Percentiles rank a stretch among this genome's conserved stretches.
Evolutionary conservation across 305 asterid species (phyloP).

Genomic region (Ilex paraguariensis): DNA sequence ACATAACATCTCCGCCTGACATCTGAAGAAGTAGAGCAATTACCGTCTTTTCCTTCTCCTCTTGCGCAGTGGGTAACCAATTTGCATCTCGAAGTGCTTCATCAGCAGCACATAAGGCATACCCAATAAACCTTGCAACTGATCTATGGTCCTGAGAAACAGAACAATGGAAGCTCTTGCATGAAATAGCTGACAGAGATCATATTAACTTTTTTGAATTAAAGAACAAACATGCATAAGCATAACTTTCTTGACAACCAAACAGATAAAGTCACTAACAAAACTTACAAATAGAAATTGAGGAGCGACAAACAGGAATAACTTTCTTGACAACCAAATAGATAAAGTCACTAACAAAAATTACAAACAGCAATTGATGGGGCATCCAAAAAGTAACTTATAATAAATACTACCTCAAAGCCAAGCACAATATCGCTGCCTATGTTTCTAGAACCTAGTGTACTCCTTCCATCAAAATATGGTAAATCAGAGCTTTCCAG

Average conservation of each 20-base stretch:
- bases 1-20: slow-evolving; percentile 4
- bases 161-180: background rate
- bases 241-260: background rate
- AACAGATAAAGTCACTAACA: background rate
- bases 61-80: slow-evolving; percentile 68
- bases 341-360: too few species aligned
- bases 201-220: background rate
- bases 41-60: slow-evolving; percentile 94
- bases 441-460: too few species aligned
- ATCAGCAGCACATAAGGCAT: slow-evolving; percentile 91
- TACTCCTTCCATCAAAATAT: too few species aligned
- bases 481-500: too few species aligned
- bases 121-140: slow-evolving; percentile 82
- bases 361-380: too few species aligned
- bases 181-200: background rate
- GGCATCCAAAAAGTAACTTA: too few species aligned
- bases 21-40: slow-evolving; percentile 13
- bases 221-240: background rate
- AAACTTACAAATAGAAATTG: background rate
- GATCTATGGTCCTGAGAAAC: slow-evolving; percentile 77
- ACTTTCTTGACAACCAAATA: too few species aligned
- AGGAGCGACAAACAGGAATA: background rate
- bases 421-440: too few species aligned
- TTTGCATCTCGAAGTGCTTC: slow-evolving; percentile 97
- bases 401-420: too few species aligned